phyloP scores from a whole-genome alignment of 768 basidiomycete genomes.

The Paxillus ammoniavirescens region DNA sequence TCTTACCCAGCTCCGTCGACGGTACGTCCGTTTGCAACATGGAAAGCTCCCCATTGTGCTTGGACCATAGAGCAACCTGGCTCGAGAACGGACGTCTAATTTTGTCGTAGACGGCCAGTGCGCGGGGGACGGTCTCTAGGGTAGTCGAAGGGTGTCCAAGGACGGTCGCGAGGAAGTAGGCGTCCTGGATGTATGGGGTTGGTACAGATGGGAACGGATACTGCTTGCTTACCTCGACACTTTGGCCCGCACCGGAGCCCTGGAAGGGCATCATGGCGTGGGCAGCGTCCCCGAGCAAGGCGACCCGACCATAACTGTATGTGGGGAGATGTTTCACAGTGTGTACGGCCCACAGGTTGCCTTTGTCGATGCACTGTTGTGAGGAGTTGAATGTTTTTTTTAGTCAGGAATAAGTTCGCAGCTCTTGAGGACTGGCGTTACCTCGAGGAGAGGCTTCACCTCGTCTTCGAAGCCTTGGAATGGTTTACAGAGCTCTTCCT shows the following conservation, averaged over 20 bases:
- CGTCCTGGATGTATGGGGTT: slow-evolving; percentile 25
- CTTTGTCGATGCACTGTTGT: slow-evolving; percentile 49
- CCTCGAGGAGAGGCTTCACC: slow-evolving; percentile 54
- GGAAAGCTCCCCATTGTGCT: slow-evolving; percentile 14
- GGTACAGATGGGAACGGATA: neutral
- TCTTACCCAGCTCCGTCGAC: slow-evolving; percentile 39
- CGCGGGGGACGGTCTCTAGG: slow-evolving; percentile 37
- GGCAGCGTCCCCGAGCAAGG: slow-evolving; percentile 44
- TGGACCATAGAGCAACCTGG: slow-evolving; percentile 30
- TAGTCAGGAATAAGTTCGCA: slow-evolving; percentile 1
- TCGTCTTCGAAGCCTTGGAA: slow-evolving; percentile 62
- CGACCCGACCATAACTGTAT: slow-evolving; percentile 53
- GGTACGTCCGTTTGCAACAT: slow-evolving; percentile 21
- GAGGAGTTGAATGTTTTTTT: neutral
- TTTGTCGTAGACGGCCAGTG: slow-evolving; percentile 47
- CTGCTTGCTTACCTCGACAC: slow-evolving; percentile 37
- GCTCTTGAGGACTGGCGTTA: slow-evolving; percentile 17
- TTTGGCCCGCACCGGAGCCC: slow-evolving; percentile 44
- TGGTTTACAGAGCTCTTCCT: slow-evolving; percentile 41
- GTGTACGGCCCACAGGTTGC: slow-evolving; percentile 65
- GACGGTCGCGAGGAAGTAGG: slow-evolving; percentile 34
- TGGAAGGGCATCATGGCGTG: slow-evolving; percentile 43
- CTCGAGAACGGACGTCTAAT: slow-evolving; percentile 47
- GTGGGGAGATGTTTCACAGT: slow-evolving; percentile 49
- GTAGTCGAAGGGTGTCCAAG: slow-evolving; percentile 43